A percentile compares a stretch with the other conserved stretches of the same genome.
Conservation (phyloP, 345 rosid species). For the Eucalyptus polybractea region DNA sequence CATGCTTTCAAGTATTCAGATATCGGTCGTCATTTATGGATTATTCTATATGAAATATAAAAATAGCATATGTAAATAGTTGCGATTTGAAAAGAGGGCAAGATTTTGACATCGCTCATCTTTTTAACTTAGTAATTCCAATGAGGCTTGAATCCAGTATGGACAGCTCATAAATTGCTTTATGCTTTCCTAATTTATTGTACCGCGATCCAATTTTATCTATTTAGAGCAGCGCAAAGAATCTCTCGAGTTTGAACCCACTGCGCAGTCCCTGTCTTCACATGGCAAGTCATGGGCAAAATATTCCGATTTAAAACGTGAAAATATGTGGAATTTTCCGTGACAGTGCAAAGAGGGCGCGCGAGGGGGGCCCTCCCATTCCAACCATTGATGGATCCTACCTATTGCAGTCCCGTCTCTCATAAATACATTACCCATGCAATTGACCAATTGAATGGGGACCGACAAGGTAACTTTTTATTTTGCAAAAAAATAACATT, state of each 20-base stretch:
- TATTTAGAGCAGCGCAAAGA: background rate
- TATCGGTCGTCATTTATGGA: background rate
- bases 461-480: background rate
- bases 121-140: background rate
- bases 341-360: background rate
- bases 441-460: background rate
- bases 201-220: background rate
- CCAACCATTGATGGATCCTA: background rate
- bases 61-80: background rate
- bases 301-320: background rate
- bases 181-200: background rate
- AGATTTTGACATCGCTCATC: background rate
- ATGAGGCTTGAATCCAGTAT: background rate
- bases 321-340: background rate
- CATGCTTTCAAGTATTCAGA: background rate
- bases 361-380: background rate
- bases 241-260: background rate
- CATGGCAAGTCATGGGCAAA: background rate
- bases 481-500: background rate
- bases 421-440: background rate
- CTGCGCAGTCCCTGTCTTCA: background rate
- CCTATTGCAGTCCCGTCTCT: background rate
- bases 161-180: background rate
- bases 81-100: background rate
- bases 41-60: background rate